Conservation (phyloP, 2,329 filamentous ascomycete species). For the Aspergillus ochraceus region DNA sequence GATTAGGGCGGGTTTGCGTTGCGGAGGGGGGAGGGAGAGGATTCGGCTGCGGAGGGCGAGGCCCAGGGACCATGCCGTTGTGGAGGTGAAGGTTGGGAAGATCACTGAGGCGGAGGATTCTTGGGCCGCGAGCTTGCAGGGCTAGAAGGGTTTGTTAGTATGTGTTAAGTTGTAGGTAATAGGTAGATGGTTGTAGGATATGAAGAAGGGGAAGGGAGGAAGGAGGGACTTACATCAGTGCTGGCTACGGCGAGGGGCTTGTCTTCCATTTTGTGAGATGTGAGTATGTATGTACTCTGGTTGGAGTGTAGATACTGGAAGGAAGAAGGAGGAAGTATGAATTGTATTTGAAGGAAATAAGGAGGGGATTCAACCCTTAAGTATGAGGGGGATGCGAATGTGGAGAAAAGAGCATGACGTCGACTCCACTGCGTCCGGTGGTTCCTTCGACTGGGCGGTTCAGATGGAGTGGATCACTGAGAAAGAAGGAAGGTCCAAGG, state of each 20-base stretch:
- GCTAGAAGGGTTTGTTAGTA: constrained; percentile 16
- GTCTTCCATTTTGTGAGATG: constrained; percentile 25
- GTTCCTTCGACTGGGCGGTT: background rate
- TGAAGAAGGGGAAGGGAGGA: no score
- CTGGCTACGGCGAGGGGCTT: constrained; percentile 27
- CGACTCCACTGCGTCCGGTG: background rate
- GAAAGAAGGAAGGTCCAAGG: background rate
- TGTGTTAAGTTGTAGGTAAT: no score
- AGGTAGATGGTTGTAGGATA: no score
- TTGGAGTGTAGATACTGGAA: background rate
- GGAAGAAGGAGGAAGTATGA: no score
- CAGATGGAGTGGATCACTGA: background rate
- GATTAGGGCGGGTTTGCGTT: constrained; percentile 42
- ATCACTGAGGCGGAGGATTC: constrained; percentile 30
- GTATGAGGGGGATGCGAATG: background rate
- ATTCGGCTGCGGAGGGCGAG: constrained; percentile 39
- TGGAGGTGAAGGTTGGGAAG: constrained; percentile 41
- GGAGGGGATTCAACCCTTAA: background rate
- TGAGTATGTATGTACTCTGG: background rate
- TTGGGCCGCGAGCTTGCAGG: constrained; percentile 27
- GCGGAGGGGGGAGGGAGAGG: constrained; percentile 30
- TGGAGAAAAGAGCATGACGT: background rate
- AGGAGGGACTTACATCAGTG: constrained; percentile 35
- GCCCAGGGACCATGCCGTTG: constrained; percentile 41
- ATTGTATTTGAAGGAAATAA: background rate